Evolutionary conservation across 2,329 filamentous ascomycete species (phyloP).

Genomic region (Stagonosporopsis rhizophila): DNA sequence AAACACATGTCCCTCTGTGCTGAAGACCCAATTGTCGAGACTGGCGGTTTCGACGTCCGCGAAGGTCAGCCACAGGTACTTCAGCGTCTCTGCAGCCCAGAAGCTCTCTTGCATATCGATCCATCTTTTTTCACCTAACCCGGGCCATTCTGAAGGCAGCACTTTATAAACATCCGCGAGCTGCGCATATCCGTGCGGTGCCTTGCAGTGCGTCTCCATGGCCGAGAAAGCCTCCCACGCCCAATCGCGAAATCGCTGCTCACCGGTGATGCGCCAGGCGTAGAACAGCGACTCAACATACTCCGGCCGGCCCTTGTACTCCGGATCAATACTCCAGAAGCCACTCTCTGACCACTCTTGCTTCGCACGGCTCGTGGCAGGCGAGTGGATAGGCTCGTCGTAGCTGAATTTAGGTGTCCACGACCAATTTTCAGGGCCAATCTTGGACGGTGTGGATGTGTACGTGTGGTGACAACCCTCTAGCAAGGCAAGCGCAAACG

Average conservation of each 20-base stretch:
- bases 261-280: conserved; percentile 51
- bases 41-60: conserved; percentile 44
- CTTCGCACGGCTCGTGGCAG: conserved; percentile 35
- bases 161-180: conserved; percentile 46
- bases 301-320: conserved; percentile 49
- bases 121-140: conserved; percentile 35
- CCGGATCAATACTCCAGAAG: conserved; percentile 45
- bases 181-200: conserved; percentile 49
- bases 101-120: conserved; percentile 50
- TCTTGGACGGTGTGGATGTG: conserved; percentile 46
- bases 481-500: conserved; percentile 50
- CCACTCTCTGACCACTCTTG: conserved; percentile 39
- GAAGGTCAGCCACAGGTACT: conserved; percentile 53
- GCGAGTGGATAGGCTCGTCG: conserved; percentile 39
- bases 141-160: conserved; percentile 25
- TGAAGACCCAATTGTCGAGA: conserved; percentile 54
- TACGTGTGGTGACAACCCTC: conserved; percentile 52
- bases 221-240: conserved; percentile 52
- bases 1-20: conserved; percentile 53
- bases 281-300: conserved; percentile 53
- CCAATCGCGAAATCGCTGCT: conserved; percentile 50
- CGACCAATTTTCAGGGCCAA: conserved; percentile 49
- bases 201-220: conserved; percentile 48
- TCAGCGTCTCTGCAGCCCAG: conserved; percentile 52
- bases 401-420: conserved; percentile 50